Percentiles rank a stretch among this genome's conserved stretches.
These are phyloP conservation scores for Paramarasmius palmivorus DNA, from an alignment of 1,284 basidiomycete species.

Conservation along the genomic window DNA sequence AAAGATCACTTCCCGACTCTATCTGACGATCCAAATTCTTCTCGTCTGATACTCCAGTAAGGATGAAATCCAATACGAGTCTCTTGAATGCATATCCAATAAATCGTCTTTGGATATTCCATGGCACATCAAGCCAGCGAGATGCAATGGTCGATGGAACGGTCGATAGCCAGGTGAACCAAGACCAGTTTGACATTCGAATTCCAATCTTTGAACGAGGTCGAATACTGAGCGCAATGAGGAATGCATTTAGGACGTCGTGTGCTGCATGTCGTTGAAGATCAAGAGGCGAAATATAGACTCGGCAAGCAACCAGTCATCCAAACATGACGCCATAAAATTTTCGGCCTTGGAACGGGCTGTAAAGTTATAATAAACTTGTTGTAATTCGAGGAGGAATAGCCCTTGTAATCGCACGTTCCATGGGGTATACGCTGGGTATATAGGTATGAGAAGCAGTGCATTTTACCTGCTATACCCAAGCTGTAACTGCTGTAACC, in stretches of 20 bases:
- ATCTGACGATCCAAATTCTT: neutral
- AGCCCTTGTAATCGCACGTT: too few species aligned
- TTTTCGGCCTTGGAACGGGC: too few species aligned
- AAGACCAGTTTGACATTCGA: neutral
- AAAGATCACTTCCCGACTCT: neutral
- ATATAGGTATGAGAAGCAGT: too few species aligned
- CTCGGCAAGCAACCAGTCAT: too few species aligned
- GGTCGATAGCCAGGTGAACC: neutral
- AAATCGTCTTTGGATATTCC: neutral
- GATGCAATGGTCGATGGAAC: neutral
- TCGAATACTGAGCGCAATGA: neutral
- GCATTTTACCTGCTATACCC: too few species aligned
- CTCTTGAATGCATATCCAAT: slow-evolving; percentile 1
- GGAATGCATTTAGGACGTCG: neutral
- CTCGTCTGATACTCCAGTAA: neutral
- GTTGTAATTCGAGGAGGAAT: too few species aligned
- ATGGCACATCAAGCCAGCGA: neutral
- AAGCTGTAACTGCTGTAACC: too few species aligned
- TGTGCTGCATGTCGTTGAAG: neutral
- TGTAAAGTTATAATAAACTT: too few species aligned
- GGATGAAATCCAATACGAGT: neutral
- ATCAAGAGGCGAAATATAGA: too few species aligned
- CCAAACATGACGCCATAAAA: too few species aligned
- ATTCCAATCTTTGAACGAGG: neutral
- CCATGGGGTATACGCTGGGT: too few species aligned